Base-by-base conservation (phyloP, 495 filamentous ascomycete genomes). In the Penicillium bialowiezense region DNA sequence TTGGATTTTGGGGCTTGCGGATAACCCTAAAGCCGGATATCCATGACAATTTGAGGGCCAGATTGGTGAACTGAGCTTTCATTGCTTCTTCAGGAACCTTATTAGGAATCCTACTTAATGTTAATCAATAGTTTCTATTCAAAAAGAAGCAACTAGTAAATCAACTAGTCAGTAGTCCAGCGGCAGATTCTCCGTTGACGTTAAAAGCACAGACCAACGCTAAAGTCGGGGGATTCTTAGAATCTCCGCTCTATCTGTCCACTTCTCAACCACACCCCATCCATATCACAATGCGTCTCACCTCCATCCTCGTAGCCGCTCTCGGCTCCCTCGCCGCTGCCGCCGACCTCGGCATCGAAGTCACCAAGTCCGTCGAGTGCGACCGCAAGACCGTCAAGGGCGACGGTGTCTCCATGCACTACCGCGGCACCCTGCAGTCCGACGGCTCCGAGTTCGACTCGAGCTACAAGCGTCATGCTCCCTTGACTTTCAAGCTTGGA, bases 401-500 rank as follows among this genome's bases (percentile, higher is more conserved):
- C 60, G 90, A 96, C 70, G 82, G 66, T 38, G 85, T 97, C 56
- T 70, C 74, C 29, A 90, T 97, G 50, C 88, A 97, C 74, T 97
- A 97, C 73, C 77, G 81, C 28, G 92, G 92, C 48, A 93, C 85
- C 0, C 78, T 96, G 19, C 75, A 63, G 20, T 43, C 61, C 17
- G 64, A 69, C 44, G 77, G 78, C 41, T 64, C 62, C n/a, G 59
- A 82, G 48, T 84, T 84, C 58, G 80, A 84, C 50, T 61, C 74
- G 20, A 79, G 71, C 56, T 95, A 92, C 69, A 80, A 90, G 55
- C 83, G 90, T 41, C 79, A 81, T 23, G 54, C 68, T 41, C 92
- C 92, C 0, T 83, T 97, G 64, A 76, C 48, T 52, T 97, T 97
- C 69, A 80, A 69, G 50, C 71, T 97, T 12, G 92, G 92, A 10